These are phyloP conservation scores for Plasmodium inui DNA, from an alignment of 169 alveolate species.

Conservation along the genomic window DNA sequence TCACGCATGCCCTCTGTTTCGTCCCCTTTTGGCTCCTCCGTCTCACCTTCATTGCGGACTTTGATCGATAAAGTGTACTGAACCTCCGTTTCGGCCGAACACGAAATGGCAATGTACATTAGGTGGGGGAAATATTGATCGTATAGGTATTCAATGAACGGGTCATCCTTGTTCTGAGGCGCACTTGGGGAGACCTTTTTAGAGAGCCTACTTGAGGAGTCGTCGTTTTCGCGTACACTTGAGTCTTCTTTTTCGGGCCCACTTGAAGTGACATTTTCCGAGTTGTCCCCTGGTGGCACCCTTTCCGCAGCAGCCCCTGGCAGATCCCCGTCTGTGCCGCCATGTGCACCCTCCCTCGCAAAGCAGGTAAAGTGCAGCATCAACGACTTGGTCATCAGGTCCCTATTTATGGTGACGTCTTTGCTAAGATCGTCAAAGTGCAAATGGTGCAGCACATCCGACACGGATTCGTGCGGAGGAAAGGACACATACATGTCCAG, in stretches of 20 bases:
- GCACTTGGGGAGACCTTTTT: not conserved
- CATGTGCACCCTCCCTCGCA: not conserved
- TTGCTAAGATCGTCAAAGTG: conserved; percentile 36
- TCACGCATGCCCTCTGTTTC: not conserved
- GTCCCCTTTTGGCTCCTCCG: not conserved
- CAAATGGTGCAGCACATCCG: conserved; percentile 32
- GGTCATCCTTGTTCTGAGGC: not conserved
- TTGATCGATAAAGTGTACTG: conserved; percentile 25
- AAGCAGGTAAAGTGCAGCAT: conserved; percentile 28
- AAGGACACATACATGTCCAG: conserved; percentile 29
- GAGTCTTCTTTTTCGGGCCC: no score
- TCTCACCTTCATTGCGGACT: not conserved
- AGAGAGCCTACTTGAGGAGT: no score
- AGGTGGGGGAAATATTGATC: conserved; percentile 62
- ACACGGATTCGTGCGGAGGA: conserved; percentile 48
- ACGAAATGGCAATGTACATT: conserved; percentile 23
- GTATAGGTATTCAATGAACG: conserved; percentile 31
- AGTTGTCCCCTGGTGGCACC: not conserved
- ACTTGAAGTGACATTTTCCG: not conserved
- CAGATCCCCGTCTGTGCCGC: not conserved
- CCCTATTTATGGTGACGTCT: conserved; percentile 29
- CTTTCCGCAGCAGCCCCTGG: not conserved
- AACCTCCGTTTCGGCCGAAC: not conserved
- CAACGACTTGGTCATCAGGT: conserved; percentile 16
- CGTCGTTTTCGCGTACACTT: no score